Conservation (phyloP, 148 eudicot species). For the Chenopodium suecicum region DNA sequence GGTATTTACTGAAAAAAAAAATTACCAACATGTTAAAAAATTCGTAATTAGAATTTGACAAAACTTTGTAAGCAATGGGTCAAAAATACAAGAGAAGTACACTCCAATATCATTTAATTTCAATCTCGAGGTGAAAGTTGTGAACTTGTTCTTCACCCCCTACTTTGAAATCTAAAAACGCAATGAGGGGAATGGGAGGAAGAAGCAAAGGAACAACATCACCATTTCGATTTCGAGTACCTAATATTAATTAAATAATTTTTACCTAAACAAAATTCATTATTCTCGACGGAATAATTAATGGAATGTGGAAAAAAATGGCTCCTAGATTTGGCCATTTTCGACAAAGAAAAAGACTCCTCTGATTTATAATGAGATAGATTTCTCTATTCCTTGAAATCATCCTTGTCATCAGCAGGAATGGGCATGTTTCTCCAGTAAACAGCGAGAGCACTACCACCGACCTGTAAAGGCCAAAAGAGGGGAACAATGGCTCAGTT, state of each 20-base stretch:
- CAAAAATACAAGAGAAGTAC: no score
- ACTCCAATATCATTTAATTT: no score
- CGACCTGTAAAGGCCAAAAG: constrained; percentile 55
- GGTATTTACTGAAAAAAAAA: no score
- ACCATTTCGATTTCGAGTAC: constrained; percentile 10
- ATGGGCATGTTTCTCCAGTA: constrained; percentile 90
- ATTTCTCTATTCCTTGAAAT: constrained; percentile 66
- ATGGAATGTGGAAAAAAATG: not conserved
- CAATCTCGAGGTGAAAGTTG: not conserved
- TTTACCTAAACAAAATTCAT: not conserved
- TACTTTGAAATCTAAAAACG: no score
- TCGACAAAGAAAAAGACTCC: not conserved
- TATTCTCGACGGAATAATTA: not conserved
- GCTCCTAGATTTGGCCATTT: constrained; percentile 3
- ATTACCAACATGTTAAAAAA: no score
- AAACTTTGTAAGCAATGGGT: no score
- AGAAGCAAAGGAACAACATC: no score
- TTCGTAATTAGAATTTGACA: not conserved
- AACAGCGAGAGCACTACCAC: constrained; percentile 97
- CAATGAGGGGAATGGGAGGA: no score
- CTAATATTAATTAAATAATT: not conserved
- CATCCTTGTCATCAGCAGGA: constrained; percentile 90
- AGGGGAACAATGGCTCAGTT: not conserved
- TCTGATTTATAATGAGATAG: not conserved
- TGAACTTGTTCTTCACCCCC: no score